Evolutionary conservation across 106 monocot species (phyloP).

Genomic region (Dendrobium chrysotoxum): DNA sequence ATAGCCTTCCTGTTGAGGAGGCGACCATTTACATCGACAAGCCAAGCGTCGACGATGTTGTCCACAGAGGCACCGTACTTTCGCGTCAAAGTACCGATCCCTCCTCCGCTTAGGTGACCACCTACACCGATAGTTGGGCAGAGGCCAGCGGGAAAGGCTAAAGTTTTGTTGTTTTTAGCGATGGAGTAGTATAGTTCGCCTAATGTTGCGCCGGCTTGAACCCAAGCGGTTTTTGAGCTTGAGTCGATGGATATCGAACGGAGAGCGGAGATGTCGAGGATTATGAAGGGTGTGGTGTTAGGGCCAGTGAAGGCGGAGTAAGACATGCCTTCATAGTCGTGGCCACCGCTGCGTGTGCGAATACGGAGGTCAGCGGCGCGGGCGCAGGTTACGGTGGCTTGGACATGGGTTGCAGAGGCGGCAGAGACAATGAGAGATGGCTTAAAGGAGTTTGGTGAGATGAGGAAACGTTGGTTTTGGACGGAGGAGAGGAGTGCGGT

Average conservation of each 20-base stretch:
- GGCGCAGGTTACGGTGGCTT: slow-evolving; percentile 29
- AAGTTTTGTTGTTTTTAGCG: slow-evolving; percentile 1
- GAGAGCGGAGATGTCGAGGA: slow-evolving; percentile 35
- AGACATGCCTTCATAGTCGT: slow-evolving; percentile 63
- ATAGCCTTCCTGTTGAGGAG: slow-evolving; percentile 30
- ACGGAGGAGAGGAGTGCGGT: slow-evolving; percentile 24
- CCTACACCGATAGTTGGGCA: slow-evolving; percentile 40
- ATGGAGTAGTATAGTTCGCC: slow-evolving; percentile 43
- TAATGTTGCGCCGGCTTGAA: slow-evolving; percentile 43
- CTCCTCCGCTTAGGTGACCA: slow-evolving; percentile 47
- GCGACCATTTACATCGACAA: slow-evolving; percentile 10
- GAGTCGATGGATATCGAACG: slow-evolving; percentile 26
- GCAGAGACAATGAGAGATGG: slow-evolving; percentile 38
- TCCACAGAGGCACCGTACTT: slow-evolving; percentile 36
- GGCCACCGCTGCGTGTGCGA: slow-evolving; percentile 56
- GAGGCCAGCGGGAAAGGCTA: slow-evolving; percentile 32
- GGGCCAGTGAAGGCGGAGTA: slow-evolving; percentile 2
- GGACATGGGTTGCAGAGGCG: slow-evolving; percentile 21
- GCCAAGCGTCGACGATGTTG: slow-evolving; percentile 29
- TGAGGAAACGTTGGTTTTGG: slow-evolving; percentile 37
- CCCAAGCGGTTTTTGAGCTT: slow-evolving; percentile 26
- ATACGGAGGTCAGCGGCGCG: slow-evolving; percentile 8
- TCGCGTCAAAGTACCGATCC: slow-evolving; percentile 30
- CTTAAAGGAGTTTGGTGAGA: slow-evolving; percentile 7
- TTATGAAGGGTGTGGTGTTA: neutral